Conservation (phyloP, 208 protist species). For the Trypanosoma scelopori region DNA sequence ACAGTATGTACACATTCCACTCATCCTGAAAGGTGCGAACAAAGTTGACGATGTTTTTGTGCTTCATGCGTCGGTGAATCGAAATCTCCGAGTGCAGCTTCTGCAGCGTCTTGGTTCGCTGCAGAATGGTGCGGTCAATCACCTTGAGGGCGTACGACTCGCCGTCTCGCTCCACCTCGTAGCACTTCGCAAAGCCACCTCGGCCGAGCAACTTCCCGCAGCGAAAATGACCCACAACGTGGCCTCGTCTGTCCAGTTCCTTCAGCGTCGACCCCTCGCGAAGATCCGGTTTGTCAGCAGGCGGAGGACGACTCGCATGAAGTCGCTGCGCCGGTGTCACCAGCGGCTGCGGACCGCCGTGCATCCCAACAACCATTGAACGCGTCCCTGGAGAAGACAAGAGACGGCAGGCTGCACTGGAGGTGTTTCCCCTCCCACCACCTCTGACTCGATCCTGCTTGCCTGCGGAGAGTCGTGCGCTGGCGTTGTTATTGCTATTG, state of each 20-base stretch:
- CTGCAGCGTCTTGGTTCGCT: slow-evolving; percentile 92
- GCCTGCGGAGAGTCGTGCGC: too few relatives aligned
- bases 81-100: slow-evolving; percentile 97
- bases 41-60: slow-evolving; percentile 97
- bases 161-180: slow-evolving; percentile 89
- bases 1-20: slow-evolving; percentile 97
- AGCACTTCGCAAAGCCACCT: slow-evolving; percentile 98
- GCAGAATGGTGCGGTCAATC: slow-evolving; percentile 88
- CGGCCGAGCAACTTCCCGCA: slow-evolving; percentile 75
- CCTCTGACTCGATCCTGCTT: too few relatives aligned
- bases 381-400: not conserved
- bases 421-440: too few relatives aligned
- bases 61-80: slow-evolving; percentile 95
- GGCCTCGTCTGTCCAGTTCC: slow-evolving; percentile 30
- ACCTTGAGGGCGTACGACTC: slow-evolving; percentile 93
- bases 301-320: not conserved
- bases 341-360: slow-evolving; percentile 8
- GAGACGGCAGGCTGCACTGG: too few relatives aligned
- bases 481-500: too few relatives aligned
- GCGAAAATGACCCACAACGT: slow-evolving; percentile 48
- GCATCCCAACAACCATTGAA: slow-evolving; percentile 12
- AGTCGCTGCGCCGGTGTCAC: slow-evolving; percentile 11
- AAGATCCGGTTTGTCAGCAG: slow-evolving; percentile 26
- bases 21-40: slow-evolving; percentile 96
- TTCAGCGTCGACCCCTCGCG: slow-evolving; percentile 27